Evolutionary conservation across 345 rosid species (phyloP), one percentile per base, ranked within the genome.

Genomic region (Salix suchowensis): DNA sequence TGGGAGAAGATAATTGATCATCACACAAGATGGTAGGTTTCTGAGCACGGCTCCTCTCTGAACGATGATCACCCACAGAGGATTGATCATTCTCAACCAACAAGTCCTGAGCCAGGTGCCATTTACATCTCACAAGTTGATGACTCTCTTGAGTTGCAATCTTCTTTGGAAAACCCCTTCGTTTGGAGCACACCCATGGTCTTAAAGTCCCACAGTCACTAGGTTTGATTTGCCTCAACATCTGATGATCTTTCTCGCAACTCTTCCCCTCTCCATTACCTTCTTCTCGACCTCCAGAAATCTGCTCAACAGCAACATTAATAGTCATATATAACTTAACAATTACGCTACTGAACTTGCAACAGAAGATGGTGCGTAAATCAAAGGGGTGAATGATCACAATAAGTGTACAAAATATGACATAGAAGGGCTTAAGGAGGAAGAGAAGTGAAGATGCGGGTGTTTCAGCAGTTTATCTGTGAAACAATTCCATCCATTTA

Each of bases 121-220:
- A 78, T 48, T 86, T 80, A 76, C 88, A 77, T 71, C 69, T 76
- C 68, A 52, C 77, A 77, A 88, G 81, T 54, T 84, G 84, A 67
- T 76, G 70, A 23, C 73, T 76, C 65, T 75, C 90, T 80, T 82
- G 71, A 72, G 79, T 85, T 64, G 74, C 73, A 21, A 77, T 67
- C 87, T 88, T 91, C 86, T 88, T 93, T 14, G 86, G 54, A 26
- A 86, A 71, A 80, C 86, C 79, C 32, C 87, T 81, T 84, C 85
- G 87, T 85, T 92, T 91, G 5, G 96, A 85, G 79, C 90, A 77
- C 73, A 84, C 83, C 89, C 96, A 85, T 67, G 83, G 89, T 76
- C 85, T 85, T 67, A 85, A 86, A 70, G 85, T 84, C 82, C 91
- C 89, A 76, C 85, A 86, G 77, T 83, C 87, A 89, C 85, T 74